phyloP scores from a whole-genome alignment of 176 grass and related monocot genomes.

The Carex scoparia region DNA sequence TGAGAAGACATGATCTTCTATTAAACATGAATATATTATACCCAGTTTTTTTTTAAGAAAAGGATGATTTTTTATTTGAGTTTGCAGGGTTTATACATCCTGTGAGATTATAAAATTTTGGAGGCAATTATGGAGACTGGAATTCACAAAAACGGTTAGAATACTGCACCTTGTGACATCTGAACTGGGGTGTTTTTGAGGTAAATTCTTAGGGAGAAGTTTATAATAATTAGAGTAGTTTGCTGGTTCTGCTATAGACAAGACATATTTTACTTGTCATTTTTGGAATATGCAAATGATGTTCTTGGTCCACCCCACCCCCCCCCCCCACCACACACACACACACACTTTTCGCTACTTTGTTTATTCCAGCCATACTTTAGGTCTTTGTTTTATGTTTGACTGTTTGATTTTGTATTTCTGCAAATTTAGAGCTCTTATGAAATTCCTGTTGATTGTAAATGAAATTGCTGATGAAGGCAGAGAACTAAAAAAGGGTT shows the following conservation, averaged over 20 bases:
- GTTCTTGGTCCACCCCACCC: not conserved
- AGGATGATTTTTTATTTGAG: constrained; percentile 4
- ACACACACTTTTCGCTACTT: too few species aligned
- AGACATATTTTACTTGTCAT: not conserved
- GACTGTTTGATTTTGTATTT: not conserved
- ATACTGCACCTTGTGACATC: constrained; percentile 1
- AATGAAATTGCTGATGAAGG: not conserved
- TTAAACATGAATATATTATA: not conserved
- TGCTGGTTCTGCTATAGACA: not conserved
- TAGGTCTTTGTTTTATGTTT: not conserved
- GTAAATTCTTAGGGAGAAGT: not conserved
- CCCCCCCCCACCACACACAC: not conserved
- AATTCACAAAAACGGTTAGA: not conserved
- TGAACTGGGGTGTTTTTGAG: constrained; percentile 2
- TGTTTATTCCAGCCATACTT: not conserved
- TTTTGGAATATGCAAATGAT: not conserved
- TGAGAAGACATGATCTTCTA: constrained; percentile 5
- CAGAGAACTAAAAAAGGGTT: not conserved
- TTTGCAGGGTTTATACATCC: not conserved
- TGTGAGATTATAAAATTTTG: constrained; percentile 14
- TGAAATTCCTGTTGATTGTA: not conserved
- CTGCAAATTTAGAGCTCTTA: not conserved
- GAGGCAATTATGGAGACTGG: constrained; percentile 5
- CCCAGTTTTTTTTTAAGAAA: not conserved
- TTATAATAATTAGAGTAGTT: not conserved